Conservation (phyloP, 202 grass and related monocot species). For the Saccharum hybrid region DNA sequence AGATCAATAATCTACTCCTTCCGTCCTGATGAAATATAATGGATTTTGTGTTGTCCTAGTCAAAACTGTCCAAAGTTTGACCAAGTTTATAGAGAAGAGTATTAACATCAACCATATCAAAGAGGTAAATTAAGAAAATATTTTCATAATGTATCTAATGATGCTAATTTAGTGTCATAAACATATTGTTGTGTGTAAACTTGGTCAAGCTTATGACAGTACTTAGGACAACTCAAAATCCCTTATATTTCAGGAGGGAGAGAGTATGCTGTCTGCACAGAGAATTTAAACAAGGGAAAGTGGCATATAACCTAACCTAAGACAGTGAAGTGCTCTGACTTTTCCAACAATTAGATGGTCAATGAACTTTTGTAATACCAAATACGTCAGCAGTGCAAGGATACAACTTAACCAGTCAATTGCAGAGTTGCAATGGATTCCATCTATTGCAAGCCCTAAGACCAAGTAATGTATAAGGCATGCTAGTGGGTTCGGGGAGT, state of each 20-base stretch:
- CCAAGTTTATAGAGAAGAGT: neutral
- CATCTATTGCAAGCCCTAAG: slow-evolving; percentile 19
- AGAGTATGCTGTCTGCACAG: neutral
- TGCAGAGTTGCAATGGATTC: neutral
- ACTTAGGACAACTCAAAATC: neutral
- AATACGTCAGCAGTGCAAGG: slow-evolving; percentile 2
- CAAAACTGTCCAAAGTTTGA: neutral
- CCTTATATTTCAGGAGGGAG: neutral
- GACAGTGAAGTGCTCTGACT: slow-evolving; percentile 8
- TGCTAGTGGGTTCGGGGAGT: neutral
- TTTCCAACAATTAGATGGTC: neutral
- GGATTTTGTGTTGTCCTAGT: neutral
- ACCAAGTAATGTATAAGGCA: slow-evolving; percentile 9
- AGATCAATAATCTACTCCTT: neutral
- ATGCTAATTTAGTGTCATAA: neutral
- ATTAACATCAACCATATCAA: neutral
- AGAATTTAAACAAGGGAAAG: slow-evolving; percentile 28
- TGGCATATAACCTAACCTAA: slow-evolving; percentile 26
- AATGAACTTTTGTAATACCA: slow-evolving; percentile 5
- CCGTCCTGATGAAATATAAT: neutral
- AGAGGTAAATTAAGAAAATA: neutral
- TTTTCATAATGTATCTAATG: neutral
- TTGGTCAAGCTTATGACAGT: neutral
- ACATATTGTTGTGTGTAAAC: neutral
- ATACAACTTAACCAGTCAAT: neutral